These are phyloP conservation scores for Cenchrus fungigraminus DNA, from an alignment of 176 grass and related monocot genomes.

Conservation along the genomic window DNA sequence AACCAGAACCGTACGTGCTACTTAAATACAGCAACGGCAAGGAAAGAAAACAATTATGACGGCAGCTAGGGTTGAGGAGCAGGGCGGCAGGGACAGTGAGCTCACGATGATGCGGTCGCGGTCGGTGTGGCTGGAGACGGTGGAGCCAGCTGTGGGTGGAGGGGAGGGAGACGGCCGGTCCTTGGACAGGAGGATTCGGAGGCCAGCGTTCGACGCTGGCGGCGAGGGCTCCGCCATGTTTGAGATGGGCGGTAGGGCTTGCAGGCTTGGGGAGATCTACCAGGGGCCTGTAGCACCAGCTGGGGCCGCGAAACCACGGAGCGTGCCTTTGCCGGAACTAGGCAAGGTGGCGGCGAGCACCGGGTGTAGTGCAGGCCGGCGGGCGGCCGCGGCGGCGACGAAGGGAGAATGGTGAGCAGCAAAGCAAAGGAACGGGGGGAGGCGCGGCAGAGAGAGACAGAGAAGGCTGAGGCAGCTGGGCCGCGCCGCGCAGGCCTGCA, in stretches of 20 bases:
- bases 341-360: not conserved
- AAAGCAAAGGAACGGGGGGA: not conserved
- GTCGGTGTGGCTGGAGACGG: slow-evolving; percentile 75
- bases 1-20: not conserved
- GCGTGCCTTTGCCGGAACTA: not conserved
- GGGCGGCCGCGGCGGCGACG: not conserved
- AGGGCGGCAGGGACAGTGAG: not conserved
- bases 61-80: slow-evolving; percentile 20
- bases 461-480: not conserved
- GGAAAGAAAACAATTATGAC: not conserved
- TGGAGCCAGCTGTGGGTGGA: not conserved
- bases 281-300: not conserved
- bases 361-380: not conserved
- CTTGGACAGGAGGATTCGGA: slow-evolving; percentile 83
- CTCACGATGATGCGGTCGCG: slow-evolving; percentile 86
- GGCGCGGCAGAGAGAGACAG: not conserved
- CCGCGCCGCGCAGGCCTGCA: not conserved
- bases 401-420: not conserved
- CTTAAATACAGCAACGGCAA: not conserved
- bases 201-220: slow-evolving; percentile 46
- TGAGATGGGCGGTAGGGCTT: not conserved
- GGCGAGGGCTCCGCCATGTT: slow-evolving; percentile 57
- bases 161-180: slow-evolving; percentile 35
- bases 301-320: not conserved
- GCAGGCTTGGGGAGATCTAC: not conserved